These are phyloP conservation scores for Micromonas pusilla DNA, from an alignment of 139 green algal species.

Conservation along the genomic window DNA sequence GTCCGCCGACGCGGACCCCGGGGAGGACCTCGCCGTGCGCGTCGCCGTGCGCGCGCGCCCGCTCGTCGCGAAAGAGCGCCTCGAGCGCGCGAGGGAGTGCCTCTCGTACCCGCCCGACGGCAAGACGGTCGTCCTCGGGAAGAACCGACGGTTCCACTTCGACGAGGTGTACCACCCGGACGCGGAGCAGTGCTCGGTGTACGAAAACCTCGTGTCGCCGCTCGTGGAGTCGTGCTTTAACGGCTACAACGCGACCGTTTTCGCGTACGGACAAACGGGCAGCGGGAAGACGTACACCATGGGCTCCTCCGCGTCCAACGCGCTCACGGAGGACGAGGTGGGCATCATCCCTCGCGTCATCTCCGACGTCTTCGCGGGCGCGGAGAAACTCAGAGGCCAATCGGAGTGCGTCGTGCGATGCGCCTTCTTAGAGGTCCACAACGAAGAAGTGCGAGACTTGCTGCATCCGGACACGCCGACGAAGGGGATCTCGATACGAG, in stretches of 20 bases:
- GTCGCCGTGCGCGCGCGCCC: background rate
- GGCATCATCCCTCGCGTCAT: conserved; percentile 15
- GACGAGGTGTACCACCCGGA: conserved; percentile 80
- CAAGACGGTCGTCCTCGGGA: background rate
- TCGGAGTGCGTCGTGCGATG: conserved; percentile 55
- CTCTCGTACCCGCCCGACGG: background rate
- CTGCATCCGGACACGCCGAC: conserved; percentile 39
- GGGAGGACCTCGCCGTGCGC: background rate
- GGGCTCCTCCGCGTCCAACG: conserved; percentile 2
- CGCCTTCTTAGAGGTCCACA: conserved; percentile 19
- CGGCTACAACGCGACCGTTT: conserved; percentile 26
- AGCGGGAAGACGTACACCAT: conserved; percentile 34
- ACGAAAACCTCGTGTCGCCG: background rate
- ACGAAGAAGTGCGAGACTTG: conserved; percentile 25
- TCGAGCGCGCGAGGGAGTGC: background rate
- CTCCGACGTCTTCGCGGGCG: background rate
- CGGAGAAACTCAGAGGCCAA: background rate
- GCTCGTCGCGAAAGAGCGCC: background rate
- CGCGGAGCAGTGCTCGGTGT: conserved; percentile 31
- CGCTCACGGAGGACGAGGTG: background rate
- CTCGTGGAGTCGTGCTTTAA: background rate
- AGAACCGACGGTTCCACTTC: conserved; percentile 69
- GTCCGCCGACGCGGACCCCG: background rate
- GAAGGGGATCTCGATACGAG: conserved; percentile 49
- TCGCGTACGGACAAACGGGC: conserved; percentile 34